phyloP scores from a whole-genome alignment of 1,284 basidiomycete species.

The Ustilago crameri region DNA sequence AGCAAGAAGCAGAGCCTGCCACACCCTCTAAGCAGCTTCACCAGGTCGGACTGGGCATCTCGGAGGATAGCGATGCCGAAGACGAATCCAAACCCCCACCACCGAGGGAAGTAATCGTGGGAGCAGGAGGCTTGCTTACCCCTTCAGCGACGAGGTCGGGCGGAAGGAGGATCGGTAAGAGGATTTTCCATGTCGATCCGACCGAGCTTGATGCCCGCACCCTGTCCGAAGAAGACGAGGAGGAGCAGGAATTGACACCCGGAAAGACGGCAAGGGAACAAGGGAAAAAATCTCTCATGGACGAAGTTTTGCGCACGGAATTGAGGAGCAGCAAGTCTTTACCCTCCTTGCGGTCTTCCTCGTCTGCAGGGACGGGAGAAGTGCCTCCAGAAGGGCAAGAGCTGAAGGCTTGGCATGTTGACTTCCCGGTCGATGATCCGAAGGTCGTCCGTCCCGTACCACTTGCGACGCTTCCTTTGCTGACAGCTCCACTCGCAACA shows the following conservation, averaged over 20 bases:
- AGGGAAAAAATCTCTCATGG: constrained; percentile 32
- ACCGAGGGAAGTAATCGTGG: constrained; percentile 78
- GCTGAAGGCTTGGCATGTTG: constrained; percentile 33
- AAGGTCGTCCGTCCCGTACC: constrained; percentile 28
- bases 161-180: constrained; percentile 29
- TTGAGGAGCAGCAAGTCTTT: constrained; percentile 18
- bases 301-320: constrained; percentile 28
- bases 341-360: constrained; percentile 4
- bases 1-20: constrained; percentile 3
- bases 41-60: constrained; percentile 16
- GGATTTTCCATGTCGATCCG: constrained; percentile 40
- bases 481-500: constrained; percentile 20
- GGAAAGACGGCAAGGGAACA: not conserved
- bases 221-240: constrained; percentile 28
- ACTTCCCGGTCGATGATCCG: constrained; percentile 38
- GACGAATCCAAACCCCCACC: constrained; percentile 74
- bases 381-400: constrained; percentile 20
- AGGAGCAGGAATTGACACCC: constrained; percentile 1
- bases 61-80: constrained; percentile 81
- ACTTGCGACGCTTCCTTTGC: constrained; percentile 30
- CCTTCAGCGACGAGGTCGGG: constrained; percentile 42
- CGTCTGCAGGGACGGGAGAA: not conserved
- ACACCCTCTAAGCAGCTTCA: constrained; percentile 19
- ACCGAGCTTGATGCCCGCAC: constrained; percentile 25
- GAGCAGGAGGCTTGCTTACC: constrained; percentile 36